Percentiles rank a stretch among this genome's conserved stretches.
phyloP scores from a whole-genome alignment of 1,284 basidiomycete species.

The Erythrobasidium hasegawianum region DNA sequence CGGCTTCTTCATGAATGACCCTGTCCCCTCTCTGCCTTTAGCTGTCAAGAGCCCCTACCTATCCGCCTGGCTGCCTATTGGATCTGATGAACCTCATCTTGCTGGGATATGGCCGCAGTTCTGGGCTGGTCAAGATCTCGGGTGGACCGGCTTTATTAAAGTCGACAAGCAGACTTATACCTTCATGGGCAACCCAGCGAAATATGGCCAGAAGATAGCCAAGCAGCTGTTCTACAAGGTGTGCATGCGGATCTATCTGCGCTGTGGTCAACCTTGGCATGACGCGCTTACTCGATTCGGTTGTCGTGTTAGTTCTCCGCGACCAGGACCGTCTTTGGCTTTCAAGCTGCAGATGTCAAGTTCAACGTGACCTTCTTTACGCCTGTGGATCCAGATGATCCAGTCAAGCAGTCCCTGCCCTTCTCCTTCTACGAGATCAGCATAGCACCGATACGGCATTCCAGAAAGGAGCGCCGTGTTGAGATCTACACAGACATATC shows the following conservation, averaged over 20 bases:
- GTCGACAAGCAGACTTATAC: slow-evolving; percentile 8
- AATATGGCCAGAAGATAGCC: slow-evolving; percentile 7
- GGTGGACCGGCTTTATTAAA: slow-evolving; percentile 13
- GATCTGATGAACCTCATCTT: slow-evolving; percentile 1
- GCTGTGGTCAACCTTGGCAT: too few species aligned
- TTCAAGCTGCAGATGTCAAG: slow-evolving; percentile 3
- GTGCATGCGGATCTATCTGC: too few species aligned
- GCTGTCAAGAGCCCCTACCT: slow-evolving; percentile 11
- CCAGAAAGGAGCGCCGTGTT: neutral
- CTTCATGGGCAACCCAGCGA: slow-evolving; percentile 6
- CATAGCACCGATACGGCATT: neutral
- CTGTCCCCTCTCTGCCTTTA: slow-evolving; percentile 3
- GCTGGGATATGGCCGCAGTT: slow-evolving; percentile 9
- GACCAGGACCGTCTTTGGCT: slow-evolving; percentile 10
- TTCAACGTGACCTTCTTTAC: slow-evolving; percentile 5
- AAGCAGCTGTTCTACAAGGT: slow-evolving; percentile 11
- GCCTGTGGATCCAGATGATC: slow-evolving; percentile 11
- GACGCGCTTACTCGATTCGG: neutral
- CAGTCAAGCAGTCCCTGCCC: slow-evolving; percentile 17
- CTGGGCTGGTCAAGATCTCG: slow-evolving; percentile 9
- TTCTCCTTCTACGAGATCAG: neutral
- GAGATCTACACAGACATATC: slow-evolving; percentile 8
- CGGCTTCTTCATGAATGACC: slow-evolving; percentile 12
- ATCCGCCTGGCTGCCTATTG: slow-evolving; percentile 10
- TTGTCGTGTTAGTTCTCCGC: slow-evolving; percentile 7